Base-by-base conservation (phyloP, 2,329 filamentous ascomycete species). In the Dothistroma septosporum region DNA sequence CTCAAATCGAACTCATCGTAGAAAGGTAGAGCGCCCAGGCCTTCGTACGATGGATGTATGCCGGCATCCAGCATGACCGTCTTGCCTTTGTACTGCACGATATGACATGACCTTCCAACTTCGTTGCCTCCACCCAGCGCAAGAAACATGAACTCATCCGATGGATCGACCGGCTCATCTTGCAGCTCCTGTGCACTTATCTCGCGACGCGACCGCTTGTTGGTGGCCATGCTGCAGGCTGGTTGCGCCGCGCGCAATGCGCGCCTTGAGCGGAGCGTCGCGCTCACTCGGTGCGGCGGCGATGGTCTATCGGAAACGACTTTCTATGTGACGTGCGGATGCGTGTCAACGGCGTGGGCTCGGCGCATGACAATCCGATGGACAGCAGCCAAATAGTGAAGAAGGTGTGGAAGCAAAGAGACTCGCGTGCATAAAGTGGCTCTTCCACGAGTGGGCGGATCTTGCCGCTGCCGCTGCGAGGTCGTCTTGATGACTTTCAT, bases 61-160 rank as follows among this genome's bases (percentile, higher is more conserved):
- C 94, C 94, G 55, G 94, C 94, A 79, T 99, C 94, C 69, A 99
- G 90, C 94, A 99, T 99, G 68, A 99, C 91, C 6, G 93, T 97
- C 78, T 99, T 99, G 64, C 94, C 94, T 78, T 97, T 99, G 84
- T 99, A 99, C 73, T 97, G 92, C 62, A 99, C 87, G 69, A 99
- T 96, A 75, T 99, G 94, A 76, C 94, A 97, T 67, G 94, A 97
- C 67, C 94, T 85, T 57, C 94, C 94, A 64, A 99, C 94, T 78
- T 99, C 94, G 76, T 97, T 97, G 68, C 94, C 94, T 63, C 94
- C 94, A 63, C 94, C 94, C 41, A 99, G 80, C 70, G 91, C 95
- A 58, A 96, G 84, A 72, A 99, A 99, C 79, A 92, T 90, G 61
- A 99, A 85, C 80, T 97, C 92, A 73, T 99, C 94, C 0, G 92